These are phyloP conservation scores for Malus hybrid DNA, from an alignment of 331 rosid species.

Conservation along the genomic window DNA sequence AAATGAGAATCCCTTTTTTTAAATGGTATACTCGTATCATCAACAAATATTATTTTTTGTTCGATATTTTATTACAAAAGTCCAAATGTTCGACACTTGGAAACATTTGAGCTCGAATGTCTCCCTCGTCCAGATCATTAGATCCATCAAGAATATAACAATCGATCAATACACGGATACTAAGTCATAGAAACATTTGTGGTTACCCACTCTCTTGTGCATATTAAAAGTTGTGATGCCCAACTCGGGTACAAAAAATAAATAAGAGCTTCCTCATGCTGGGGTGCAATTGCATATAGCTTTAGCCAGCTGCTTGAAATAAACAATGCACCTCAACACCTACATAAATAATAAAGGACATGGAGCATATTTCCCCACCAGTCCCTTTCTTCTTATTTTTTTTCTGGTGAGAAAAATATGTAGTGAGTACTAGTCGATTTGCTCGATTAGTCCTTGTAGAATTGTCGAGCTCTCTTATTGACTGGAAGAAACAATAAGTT, in stretches of 20 bases:
- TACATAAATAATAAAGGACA: neutral
- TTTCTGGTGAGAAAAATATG: neutral
- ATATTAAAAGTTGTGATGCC: neutral
- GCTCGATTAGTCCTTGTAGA: neutral
- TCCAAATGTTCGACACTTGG: neutral
- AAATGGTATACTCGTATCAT: too few relatives aligned
- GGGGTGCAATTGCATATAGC: neutral
- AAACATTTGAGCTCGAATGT: neutral
- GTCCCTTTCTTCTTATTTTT: neutral
- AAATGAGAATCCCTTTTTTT: too few relatives aligned
- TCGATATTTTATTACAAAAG: neutral
- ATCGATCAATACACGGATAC: neutral
- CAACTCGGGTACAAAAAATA: neutral
- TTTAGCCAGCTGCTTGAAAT: neutral
- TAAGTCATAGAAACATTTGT: neutral
- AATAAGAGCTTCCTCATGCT: neutral
- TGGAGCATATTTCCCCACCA: neutral
- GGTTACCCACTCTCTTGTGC: constrained; percentile 5
- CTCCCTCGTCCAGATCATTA: neutral
- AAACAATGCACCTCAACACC: neutral
- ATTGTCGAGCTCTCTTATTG: too few relatives aligned
- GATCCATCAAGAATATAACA: neutral
- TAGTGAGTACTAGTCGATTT: neutral
- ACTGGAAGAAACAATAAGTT: too few relatives aligned
- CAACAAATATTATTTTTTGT: too few relatives aligned